Evolutionary conservation across 257 asterid genomes (phyloP), one percentile per base, ranked within the genome.

Genomic region (Penstemon davidsonii): DNA sequence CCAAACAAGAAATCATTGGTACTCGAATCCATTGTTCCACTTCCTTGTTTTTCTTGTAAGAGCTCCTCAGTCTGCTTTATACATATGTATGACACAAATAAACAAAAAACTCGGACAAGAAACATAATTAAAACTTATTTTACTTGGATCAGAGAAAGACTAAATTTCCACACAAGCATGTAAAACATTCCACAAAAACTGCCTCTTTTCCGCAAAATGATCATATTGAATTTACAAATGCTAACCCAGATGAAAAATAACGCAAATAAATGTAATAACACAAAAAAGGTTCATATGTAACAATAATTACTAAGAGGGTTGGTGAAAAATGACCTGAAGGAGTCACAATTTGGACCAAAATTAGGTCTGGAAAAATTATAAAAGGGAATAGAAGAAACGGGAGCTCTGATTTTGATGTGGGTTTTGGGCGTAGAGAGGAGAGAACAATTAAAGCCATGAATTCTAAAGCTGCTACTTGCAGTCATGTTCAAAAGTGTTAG

Each of bases 1-100:
- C 73, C 68, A 68, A 69, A 78, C 89, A 88, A 43, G 81, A 78
- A 71, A 85, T 61, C 73, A 66, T 57, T 5, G 88, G 83, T 66
- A 66, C 68, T 62, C 70, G 38, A 72, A 64, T 47, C 60, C 73
- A 62, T 68, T 67, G 76, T 60, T 59, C 73, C 50, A 52, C 54
- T 38, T 69, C 68, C 67, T 55, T 76, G 45, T 62, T 73, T 62
- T 72, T 60, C 57, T 71, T 72, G 68, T 70, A 64, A 76, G 64
- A 78, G 76, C 79, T 52, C 71, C 77, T 56, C 73, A 79, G 69
- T 81, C 97, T 88, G 81, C 69, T 66, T 62, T 66, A 58, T 11
- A 73, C 45, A 55, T 4, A 25, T 25, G 2, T 25, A 25, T 5
- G 5, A 68, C 11, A 66, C 71, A 62, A 57, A 39, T 49, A 43